Percentiles rank a stretch among this genome's conserved stretches.
phyloP scores from a whole-genome alignment of 768 basidiomycete genomes.

The Podaxis sp. region DNA sequence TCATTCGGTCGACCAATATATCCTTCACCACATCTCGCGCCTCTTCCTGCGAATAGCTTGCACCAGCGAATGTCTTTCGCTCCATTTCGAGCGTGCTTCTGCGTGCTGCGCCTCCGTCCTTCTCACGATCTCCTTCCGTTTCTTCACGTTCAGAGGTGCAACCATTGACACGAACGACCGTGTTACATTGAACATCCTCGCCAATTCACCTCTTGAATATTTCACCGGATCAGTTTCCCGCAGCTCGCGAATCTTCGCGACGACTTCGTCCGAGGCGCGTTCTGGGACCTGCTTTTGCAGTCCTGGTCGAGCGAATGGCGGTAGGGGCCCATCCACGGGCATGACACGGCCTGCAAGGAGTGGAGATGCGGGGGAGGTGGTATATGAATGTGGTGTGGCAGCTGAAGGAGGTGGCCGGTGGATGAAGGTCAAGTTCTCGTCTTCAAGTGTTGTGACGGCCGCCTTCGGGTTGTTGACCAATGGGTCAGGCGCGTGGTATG shows the following conservation, averaged over 20 bases:
- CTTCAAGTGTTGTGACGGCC: conserved; percentile 46
- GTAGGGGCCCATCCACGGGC: conserved; percentile 33
- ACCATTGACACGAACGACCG: conserved; percentile 63
- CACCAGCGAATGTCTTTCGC: conserved; percentile 62
- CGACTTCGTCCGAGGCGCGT: conserved; percentile 50
- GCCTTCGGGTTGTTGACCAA: conserved; percentile 52
- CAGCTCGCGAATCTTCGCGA: conserved; percentile 59
- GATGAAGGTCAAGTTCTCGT: conserved; percentile 71
- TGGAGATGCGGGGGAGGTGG: conserved; percentile 69
- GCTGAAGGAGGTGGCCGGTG: conserved; percentile 83
- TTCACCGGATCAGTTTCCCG: conserved; percentile 54
- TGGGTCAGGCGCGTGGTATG: conserved; percentile 60
- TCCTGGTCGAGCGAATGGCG: conserved; percentile 48
- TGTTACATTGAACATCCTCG: conserved; percentile 75
- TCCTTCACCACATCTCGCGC: conserved; percentile 66
- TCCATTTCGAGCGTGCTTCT: conserved; percentile 58
- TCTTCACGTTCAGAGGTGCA: conserved; percentile 58
- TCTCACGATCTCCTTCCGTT: conserved; percentile 42
- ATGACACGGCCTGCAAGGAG: conserved; percentile 48
- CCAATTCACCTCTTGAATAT: conserved; percentile 68
- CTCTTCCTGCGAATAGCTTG: conserved; percentile 68
- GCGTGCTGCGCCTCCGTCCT: conserved; percentile 48
- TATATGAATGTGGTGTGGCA: conserved; percentile 71
- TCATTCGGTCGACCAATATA: background rate
- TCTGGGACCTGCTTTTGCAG: conserved; percentile 28